Evolutionary conservation across 1,284 basidiomycete species (phyloP).

Genomic region (Pascua guehoae): DNA sequence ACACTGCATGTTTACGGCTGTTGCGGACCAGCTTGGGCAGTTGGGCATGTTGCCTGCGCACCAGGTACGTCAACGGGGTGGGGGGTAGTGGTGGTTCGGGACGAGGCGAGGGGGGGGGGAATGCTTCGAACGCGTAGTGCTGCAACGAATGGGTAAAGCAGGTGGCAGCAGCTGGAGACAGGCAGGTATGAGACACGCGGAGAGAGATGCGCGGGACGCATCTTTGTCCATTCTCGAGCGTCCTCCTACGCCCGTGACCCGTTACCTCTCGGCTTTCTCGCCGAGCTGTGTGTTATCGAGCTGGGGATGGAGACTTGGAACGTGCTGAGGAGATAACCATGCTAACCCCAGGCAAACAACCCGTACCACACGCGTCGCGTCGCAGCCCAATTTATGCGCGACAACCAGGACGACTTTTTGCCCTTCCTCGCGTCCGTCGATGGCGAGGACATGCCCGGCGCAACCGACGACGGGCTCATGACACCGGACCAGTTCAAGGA

Average conservation of each 20-base stretch:
- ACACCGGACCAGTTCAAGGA: conserved; percentile 62
- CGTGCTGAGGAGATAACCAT: no score
- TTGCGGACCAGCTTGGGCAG: conserved; percentile 68
- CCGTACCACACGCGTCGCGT: conserved; percentile 57
- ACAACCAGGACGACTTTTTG: conserved; percentile 84
- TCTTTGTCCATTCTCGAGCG: no score
- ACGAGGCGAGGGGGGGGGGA: not conserved
- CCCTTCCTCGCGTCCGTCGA: conserved; percentile 80
- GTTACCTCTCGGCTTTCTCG: no score
- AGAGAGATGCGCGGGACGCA: no score
- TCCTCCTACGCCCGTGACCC: no score
- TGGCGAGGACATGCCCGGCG: conserved; percentile 72
- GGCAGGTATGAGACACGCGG: no score
- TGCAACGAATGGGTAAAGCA: no score
- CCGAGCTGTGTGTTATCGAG: no score
- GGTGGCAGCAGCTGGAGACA: no score
- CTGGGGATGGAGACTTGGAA: no score
- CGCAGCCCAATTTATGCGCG: conserved; percentile 77
- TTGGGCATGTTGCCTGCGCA: conserved; percentile 36
- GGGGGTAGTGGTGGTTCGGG: not conserved
- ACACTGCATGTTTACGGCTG: conserved; percentile 88
- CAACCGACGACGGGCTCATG: conserved; percentile 70
- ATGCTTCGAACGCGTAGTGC: no score
- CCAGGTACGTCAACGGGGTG: conserved; percentile 22
- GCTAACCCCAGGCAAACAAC: conserved; percentile 24